These are phyloP conservation scores for Pseudopyrenochaeta lycopersici DNA, from an alignment of 2,329 filamentous ascomycete genomes.

Conservation along the genomic window DNA sequence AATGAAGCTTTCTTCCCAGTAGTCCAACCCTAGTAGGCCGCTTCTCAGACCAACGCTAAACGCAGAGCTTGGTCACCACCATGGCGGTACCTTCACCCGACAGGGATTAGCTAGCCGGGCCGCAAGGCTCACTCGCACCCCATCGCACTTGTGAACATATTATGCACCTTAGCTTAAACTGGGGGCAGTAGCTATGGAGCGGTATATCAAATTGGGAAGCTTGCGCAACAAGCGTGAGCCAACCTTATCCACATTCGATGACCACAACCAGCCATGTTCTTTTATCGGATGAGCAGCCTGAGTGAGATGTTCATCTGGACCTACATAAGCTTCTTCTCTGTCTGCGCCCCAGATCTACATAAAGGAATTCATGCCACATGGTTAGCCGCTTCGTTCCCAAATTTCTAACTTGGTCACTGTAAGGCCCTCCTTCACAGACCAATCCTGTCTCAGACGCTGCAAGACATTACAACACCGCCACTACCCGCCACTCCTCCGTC, in stretches of 20 bases:
- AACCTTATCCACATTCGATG: constrained; percentile 27
- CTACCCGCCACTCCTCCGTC: constrained; percentile 44
- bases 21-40: constrained; percentile 33
- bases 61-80: constrained; percentile 39
- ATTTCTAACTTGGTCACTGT: constrained; percentile 39
- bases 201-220: constrained; percentile 34
- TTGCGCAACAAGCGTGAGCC: constrained; percentile 37
- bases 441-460: constrained; percentile 41
- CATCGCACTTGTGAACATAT: constrained; percentile 46
- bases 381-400: constrained; percentile 16
- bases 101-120: constrained; percentile 39
- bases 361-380: constrained; percentile 16
- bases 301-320: constrained; percentile 32
- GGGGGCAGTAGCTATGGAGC: constrained; percentile 31
- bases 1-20: constrained; percentile 32
- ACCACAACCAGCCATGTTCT: constrained; percentile 27
- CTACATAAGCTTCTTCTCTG: constrained; percentile 33
- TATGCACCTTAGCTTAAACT: constrained; percentile 43
- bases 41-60: constrained; percentile 36
- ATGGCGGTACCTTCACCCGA: constrained; percentile 35
- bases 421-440: constrained; percentile 37
- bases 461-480: constrained; percentile 49
- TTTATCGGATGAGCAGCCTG: constrained; percentile 21
- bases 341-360: constrained; percentile 42
- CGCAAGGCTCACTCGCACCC: constrained; percentile 46